phyloP scores from a whole-genome alignment of 805 yeast genomes.

The Phaffomyces antillensis region DNA sequence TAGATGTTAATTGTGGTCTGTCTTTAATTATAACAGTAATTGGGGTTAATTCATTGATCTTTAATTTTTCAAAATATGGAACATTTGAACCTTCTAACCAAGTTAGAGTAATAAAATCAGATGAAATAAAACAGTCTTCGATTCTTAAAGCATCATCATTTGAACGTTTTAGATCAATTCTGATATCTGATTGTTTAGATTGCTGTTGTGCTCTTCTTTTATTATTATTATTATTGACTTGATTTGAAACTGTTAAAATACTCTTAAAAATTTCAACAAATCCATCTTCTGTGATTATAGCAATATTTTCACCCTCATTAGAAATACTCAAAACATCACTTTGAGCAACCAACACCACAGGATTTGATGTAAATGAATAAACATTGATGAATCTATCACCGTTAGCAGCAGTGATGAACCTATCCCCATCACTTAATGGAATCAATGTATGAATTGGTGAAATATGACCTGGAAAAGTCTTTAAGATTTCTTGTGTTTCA shows the following conservation, averaged over 20 bases:
- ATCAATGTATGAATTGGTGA: conserved; percentile 51
- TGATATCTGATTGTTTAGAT: conserved; percentile 45
- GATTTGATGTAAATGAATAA: conserved; percentile 37
- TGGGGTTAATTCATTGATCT: conserved; percentile 35
- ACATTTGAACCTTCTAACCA: conserved; percentile 60
- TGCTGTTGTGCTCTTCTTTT: conserved; percentile 36
- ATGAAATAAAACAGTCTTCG: conserved; percentile 26
- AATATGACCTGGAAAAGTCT: conserved; percentile 70
- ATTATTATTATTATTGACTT: conserved; percentile 21
- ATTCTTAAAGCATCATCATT: conserved; percentile 22
- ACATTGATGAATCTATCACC: conserved; percentile 80
- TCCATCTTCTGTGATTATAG: conserved; percentile 71
- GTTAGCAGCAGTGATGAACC: conserved; percentile 61
- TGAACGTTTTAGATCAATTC: conserved; percentile 43
- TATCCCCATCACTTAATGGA: conserved; percentile 29
- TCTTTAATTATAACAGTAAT: conserved; percentile 24
- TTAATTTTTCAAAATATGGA: conserved; percentile 49
- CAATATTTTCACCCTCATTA: conserved; percentile 32
- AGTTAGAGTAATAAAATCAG: conserved; percentile 35
- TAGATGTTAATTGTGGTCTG: conserved; percentile 33
- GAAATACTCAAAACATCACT: conserved; percentile 47
- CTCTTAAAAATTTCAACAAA: conserved; percentile 60
- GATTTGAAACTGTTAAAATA: conserved; percentile 32
- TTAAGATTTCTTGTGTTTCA: conserved; percentile 30
- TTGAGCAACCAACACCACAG: conserved; percentile 66